phyloP scores from a whole-genome alignment of 495 filamentous ascomycete species.

The Aspergillus incahuasiensis region DNA sequence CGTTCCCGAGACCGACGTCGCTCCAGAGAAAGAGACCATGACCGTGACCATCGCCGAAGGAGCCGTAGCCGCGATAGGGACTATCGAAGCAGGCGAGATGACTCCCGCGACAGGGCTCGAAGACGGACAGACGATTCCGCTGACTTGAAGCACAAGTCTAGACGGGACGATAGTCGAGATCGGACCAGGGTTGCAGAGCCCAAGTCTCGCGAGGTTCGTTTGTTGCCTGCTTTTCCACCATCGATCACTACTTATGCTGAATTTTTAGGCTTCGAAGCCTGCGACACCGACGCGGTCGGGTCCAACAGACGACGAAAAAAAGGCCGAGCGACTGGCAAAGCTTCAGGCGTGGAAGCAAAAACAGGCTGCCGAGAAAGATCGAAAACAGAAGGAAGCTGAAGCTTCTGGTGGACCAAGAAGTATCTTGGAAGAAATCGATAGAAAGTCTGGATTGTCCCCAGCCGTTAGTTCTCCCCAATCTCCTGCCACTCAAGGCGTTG shows the following conservation, averaged over 20 bases:
- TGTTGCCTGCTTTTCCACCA: neutral
- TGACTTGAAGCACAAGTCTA: conserved; percentile 66
- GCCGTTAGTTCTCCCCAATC: conserved; percentile 53
- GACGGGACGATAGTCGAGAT: conserved; percentile 61
- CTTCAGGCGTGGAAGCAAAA: conserved; percentile 91
- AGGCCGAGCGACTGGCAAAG: conserved; percentile 76
- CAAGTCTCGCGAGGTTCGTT: conserved; percentile 52
- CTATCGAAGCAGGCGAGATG: conserved; percentile 71
- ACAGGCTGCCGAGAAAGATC: conserved; percentile 70
- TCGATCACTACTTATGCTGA: neutral
- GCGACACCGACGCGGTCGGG: conserved; percentile 48
- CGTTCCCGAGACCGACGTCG: conserved; percentile 62
- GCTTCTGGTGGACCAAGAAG: conserved; percentile 57
- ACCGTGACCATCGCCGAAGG: conserved; percentile 57
- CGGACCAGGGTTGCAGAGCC: conserved; percentile 42
- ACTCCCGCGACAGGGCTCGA: conserved; percentile 66
- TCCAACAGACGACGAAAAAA: conserved; percentile 75
- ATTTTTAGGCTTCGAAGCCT: conserved; percentile 35
- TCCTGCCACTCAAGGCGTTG: conserved; percentile 42
- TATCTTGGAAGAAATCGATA: conserved; percentile 71
- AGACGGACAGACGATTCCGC: conserved; percentile 70
- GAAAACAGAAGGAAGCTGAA: conserved; percentile 65
- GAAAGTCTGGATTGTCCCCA: conserved; percentile 56
- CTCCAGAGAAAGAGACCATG: conserved; percentile 53
- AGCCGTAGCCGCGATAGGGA: conserved; percentile 73